A percentile compares a stretch with the other conserved stretches of the same genome.
phyloP scores from a whole-genome alignment of 2,329 filamentous ascomycete genomes.

The Sporothrix sp. region DNA sequence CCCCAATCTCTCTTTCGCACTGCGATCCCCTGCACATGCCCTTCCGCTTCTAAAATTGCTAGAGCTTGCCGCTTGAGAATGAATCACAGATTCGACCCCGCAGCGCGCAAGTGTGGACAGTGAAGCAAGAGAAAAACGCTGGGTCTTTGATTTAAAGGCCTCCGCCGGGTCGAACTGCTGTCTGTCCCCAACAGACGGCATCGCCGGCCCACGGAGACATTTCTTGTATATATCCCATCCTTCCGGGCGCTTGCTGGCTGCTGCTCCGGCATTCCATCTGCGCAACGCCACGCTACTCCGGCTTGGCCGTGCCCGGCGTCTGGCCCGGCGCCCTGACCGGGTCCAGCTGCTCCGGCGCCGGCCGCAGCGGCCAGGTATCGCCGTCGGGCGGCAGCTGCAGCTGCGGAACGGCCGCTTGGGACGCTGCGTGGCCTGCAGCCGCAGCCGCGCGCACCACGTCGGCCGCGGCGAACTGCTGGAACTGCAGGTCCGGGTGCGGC shows the following conservation, averaged over 20 bases:
- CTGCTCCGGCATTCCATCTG: no score
- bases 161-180: constrained; percentile 20
- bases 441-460: constrained; percentile 22
- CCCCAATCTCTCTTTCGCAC: background rate
- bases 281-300: background rate
- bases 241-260: no score
- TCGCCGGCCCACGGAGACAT: constrained; percentile 28
- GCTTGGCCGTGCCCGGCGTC: background rate
- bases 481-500: constrained; percentile 19
- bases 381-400: constrained; percentile 19
- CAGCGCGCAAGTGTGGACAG: constrained; percentile 59
- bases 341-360: constrained; percentile 23
- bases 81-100: constrained; percentile 26
- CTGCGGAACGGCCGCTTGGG: constrained; percentile 13
- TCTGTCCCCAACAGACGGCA: constrained; percentile 7
- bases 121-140: constrained; percentile 48
- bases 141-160: constrained; percentile 13
- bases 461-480: constrained; percentile 20
- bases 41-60: constrained; percentile 51
- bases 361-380: constrained; percentile 21
- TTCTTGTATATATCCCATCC: background rate
- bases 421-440: constrained; percentile 17
- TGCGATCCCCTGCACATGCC: background rate
- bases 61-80: constrained; percentile 52
- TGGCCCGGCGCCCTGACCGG: constrained; percentile 9